These are phyloP conservation scores for Marasmius tenuissimus DNA, from an alignment of 1,284 basidiomycete species.

Conservation along the genomic window DNA sequence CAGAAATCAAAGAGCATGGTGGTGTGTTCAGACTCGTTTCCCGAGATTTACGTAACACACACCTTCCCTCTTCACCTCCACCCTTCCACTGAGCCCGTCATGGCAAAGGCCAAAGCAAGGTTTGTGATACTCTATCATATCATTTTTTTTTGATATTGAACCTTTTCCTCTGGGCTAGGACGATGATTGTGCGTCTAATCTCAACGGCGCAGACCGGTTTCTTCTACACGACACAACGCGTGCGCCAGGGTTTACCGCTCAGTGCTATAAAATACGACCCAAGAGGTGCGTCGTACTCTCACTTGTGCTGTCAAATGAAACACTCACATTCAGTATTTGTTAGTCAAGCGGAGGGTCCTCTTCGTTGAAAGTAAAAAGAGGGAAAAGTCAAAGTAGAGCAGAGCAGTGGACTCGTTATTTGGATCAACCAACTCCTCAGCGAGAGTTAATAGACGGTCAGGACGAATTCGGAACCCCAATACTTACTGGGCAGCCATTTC, in stretches of 20 bases:
- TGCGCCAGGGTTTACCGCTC: conserved; percentile 70
- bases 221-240: conserved; percentile 82
- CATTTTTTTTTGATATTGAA: background rate
- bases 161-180: conserved; percentile 44
- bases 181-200: conserved; percentile 81
- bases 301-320: background rate
- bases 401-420: background rate
- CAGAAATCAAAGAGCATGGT: no score
- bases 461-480: no score
- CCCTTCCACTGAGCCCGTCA: background rate
- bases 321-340: background rate
- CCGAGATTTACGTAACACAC: background rate
- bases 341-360: conserved; percentile 72
- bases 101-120: conserved; percentile 37
- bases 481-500: no score
- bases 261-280: conserved; percentile 90
- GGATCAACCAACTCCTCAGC: background rate
- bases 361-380: conserved; percentile 80
- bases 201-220: conserved; percentile 89
- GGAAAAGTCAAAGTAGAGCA: conserved; percentile 39
- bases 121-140: conserved; percentile 9
- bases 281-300: conserved; percentile 53
- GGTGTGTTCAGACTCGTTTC: background rate
- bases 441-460: no score
- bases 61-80: background rate